Conservation (phyloP, 2,329 filamentous ascomycete species). For the Alternaria infectoria region DNA sequence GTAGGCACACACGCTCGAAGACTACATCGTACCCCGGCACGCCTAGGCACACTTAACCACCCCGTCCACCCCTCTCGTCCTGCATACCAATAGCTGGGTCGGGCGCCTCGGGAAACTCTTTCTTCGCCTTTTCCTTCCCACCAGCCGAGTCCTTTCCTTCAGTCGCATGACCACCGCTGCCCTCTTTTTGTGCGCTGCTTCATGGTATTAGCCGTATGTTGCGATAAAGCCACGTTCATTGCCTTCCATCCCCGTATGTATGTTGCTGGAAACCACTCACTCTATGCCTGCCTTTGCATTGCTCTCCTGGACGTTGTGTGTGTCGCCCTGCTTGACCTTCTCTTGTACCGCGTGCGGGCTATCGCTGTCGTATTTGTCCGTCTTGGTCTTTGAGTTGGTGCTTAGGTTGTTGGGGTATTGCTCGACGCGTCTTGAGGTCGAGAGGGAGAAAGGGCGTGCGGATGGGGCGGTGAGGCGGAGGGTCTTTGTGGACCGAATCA, state of each 20-base stretch:
- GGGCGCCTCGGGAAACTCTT: conserved; percentile 56
- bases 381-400: conserved; percentile 32
- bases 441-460: conserved; percentile 25
- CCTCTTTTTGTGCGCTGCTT: conserved; percentile 32
- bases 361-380: conserved; percentile 32
- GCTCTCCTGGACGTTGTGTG: conserved; percentile 43
- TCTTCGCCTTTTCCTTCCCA: conserved; percentile 51
- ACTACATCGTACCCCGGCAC: background rate
- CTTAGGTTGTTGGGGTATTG: conserved; percentile 24
- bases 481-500: conserved; percentile 13
- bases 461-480: background rate
- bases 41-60: conserved; percentile 31
- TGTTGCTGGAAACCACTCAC: conserved; percentile 30
- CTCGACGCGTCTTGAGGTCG: conserved; percentile 11
- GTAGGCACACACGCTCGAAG: background rate
- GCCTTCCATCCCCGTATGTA: background rate
- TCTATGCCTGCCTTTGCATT: conserved; percentile 39
- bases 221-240: background rate
- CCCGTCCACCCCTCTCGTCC: conserved; percentile 57
- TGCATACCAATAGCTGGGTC: conserved; percentile 58
- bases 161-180: conserved; percentile 51
- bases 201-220: conserved; percentile 3
- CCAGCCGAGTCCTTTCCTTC: conserved; percentile 47
- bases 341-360: conserved; percentile 30
- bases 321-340: conserved; percentile 42